Evolutionary conservation across 495 filamentous ascomycete species (phyloP), one percentile per base, ranked within the genome.

Genomic region (Apodospora peruviana): DNA sequence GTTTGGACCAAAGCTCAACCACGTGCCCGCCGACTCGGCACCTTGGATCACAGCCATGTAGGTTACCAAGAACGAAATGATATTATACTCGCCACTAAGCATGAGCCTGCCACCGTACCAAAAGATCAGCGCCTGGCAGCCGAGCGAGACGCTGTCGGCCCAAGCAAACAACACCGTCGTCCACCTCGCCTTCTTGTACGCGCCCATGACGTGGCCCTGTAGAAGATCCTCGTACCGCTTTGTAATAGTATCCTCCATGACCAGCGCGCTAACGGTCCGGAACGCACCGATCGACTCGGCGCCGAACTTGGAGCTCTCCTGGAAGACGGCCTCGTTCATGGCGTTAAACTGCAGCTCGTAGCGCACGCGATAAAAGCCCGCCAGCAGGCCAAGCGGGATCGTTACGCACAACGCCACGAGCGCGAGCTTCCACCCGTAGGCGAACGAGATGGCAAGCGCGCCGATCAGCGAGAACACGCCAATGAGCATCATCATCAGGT

Each of bases 281-380:
- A 80, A 80, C 7, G 79, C 79, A 4, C 73, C 66, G 39, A 82
- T 77, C 12, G 80, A 67, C 61, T 84, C 81, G 45, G 79, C 72
- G n/a, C 78, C 79, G 42, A 82, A 82, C 48, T 78, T 72, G 18
- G 78, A 78, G 35, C 67, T 74, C 48, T 82, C 78, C 22, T 73
- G 70, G 48, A 82, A 84, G 10, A 81, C 75, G 11, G 68, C 70
- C 7, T 71, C 68, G 55, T 77, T 77, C 66, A 80, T 69, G 45
- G 68, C 67, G 53, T 78, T 75, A 57, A 83, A 81, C 37, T 77
- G 68, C 10, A 78, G 57, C 56, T 83, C 78, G 55, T 78, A 77
- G 21, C 69, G 66, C 19, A 83, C 52, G 14, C 78, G 71, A 39
- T 72, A 69, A 50, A 68, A 82, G 9, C 76, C 77, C 0, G 73